phyloP scores from a whole-genome alignment of 2,329 filamentous ascomycete genomes.

The Sclerotinia borealis region DNA sequence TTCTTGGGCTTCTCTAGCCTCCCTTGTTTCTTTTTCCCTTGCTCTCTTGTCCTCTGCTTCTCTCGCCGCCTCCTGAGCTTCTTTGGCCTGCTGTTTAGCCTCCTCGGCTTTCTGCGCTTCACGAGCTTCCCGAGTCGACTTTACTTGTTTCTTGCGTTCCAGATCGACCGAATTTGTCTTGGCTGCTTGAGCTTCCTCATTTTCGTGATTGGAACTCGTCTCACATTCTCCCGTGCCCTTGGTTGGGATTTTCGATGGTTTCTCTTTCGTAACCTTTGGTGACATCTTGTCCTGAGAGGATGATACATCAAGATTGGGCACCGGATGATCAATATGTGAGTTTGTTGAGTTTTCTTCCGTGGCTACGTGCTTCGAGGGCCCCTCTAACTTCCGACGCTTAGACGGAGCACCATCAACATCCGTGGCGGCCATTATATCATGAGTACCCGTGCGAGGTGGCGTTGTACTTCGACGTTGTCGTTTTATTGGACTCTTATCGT shows the following conservation, averaged over 20 bases:
- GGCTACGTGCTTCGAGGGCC: constrained; percentile 9
- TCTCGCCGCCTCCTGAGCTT: constrained; percentile 30
- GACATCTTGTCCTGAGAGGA: constrained; percentile 19
- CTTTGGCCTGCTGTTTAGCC: constrained; percentile 18
- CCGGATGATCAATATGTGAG: constrained; percentile 28
- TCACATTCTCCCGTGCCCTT: constrained; percentile 14
- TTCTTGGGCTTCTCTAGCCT: constrained; percentile 18
- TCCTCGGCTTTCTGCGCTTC: constrained; percentile 31
- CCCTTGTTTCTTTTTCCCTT: constrained; percentile 15
- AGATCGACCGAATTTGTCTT: constrained; percentile 20
- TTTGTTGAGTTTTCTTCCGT: constrained; percentile 23
- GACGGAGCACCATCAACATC: constrained; percentile 45
- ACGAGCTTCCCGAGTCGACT: constrained; percentile 21
- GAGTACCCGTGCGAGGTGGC: constrained; percentile 40
- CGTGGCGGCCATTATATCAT: constrained; percentile 44
- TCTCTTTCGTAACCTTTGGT: neutral
- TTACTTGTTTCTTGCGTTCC: constrained; percentile 22
- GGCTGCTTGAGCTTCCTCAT: constrained; percentile 25
- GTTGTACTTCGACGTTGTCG: constrained; percentile 54
- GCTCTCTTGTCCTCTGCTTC: constrained; percentile 22
- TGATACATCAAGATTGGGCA: constrained; percentile 16
- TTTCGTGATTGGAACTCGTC: constrained; percentile 34
- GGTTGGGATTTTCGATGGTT: neutral
- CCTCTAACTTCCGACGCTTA: constrained; percentile 53
- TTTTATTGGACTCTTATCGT: constrained; percentile 47